phyloP scores from a whole-genome alignment of 805 yeast genomes.

The Nakazawaea anatomiae region DNA sequence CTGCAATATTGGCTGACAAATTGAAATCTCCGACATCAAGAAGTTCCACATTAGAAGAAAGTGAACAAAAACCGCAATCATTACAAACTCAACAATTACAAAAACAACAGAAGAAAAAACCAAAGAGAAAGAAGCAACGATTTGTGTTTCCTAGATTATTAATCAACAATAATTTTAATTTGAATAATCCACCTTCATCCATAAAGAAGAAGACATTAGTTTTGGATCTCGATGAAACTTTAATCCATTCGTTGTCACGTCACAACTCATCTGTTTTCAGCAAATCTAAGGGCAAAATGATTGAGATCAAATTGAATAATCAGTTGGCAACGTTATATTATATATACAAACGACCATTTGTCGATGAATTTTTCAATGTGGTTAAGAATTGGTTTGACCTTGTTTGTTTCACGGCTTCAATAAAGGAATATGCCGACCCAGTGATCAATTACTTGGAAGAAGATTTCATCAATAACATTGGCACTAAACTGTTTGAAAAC shows the following conservation, averaged over 20 bases:
- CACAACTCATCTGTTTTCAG: slow-evolving; percentile 38
- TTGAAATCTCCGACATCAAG: slow-evolving; percentile 26
- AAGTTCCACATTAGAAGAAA: slow-evolving; percentile 2
- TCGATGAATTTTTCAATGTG: slow-evolving; percentile 75
- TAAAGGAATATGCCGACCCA: slow-evolving; percentile 94
- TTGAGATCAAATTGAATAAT: slow-evolving; percentile 69
- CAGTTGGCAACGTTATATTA: slow-evolving; percentile 77
- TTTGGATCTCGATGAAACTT: slow-evolving; percentile 88
- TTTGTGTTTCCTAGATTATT: slow-evolving; percentile 28
- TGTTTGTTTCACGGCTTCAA: slow-evolving; percentile 91
- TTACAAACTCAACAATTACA: slow-evolving; percentile 1
- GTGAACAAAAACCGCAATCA: background rate
- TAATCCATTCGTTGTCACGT: slow-evolving; percentile 84
- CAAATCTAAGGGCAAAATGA: slow-evolving; percentile 53
- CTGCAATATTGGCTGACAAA: slow-evolving; percentile 20
- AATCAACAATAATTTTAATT: slow-evolving; percentile 23
- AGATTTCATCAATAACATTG: slow-evolving; percentile 31
- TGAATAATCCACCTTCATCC: slow-evolving; percentile 23
- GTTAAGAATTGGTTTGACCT: slow-evolving; percentile 85
- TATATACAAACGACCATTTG: slow-evolving; percentile 88
- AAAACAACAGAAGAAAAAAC: slow-evolving; percentile 1
- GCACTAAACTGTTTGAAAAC: slow-evolving; percentile 12
- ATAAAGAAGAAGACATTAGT: slow-evolving; percentile 58
- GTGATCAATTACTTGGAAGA: slow-evolving; percentile 87
- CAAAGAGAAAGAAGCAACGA: slow-evolving; percentile 12